These are phyloP conservation scores for Fusarium sp. DNA, from an alignment of 2,329 filamentous ascomycete genomes.

Conservation along the genomic window DNA sequence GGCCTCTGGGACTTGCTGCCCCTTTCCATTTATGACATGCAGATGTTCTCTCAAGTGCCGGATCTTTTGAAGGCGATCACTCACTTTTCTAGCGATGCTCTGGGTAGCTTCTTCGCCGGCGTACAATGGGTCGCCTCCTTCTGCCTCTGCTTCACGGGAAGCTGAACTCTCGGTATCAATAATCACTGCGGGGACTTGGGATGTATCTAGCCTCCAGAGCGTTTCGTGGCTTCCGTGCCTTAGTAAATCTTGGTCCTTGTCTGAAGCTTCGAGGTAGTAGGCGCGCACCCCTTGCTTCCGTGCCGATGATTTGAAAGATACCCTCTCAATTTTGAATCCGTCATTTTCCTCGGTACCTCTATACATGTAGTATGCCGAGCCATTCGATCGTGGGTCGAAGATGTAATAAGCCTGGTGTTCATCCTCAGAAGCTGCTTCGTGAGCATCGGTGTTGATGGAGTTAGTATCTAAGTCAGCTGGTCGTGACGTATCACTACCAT, in stretches of 20 bases:
- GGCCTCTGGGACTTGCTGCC: conserved; percentile 13
- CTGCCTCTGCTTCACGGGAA: background rate
- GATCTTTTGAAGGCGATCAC: conserved; percentile 30
- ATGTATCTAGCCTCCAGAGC: conserved; percentile 1
- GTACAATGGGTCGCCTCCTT: conserved; percentile 4
- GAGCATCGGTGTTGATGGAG: background rate
- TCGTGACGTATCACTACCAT: conserved; percentile 17
- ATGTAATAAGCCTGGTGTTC: conserved; percentile 29
- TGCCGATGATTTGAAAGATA: conserved; percentile 19
- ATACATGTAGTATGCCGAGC: conserved; percentile 29
- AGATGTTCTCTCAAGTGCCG: conserved; percentile 25
- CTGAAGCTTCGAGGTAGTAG: conserved; percentile 22
- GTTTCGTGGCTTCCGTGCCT: conserved; percentile 3
- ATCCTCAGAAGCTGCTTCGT: background rate
- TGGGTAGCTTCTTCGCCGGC: conserved; percentile 6
- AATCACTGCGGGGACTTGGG: background rate
- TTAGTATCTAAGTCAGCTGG: conserved; percentile 1
- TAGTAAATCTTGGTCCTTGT: conserved; percentile 4
- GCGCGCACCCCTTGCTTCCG: background rate
- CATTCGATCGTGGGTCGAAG: conserved; percentile 22
- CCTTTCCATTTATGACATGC: conserved; percentile 18
- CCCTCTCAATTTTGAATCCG: conserved; percentile 9
- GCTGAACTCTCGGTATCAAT: background rate
- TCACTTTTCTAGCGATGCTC: conserved; percentile 31
- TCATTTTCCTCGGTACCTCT: conserved; percentile 5